Percentiles rank a stretch among this genome's conserved stretches.
phyloP scores from a whole-genome alignment of 768 basidiomycete genomes.

The Rhodotorula graminis region DNA sequence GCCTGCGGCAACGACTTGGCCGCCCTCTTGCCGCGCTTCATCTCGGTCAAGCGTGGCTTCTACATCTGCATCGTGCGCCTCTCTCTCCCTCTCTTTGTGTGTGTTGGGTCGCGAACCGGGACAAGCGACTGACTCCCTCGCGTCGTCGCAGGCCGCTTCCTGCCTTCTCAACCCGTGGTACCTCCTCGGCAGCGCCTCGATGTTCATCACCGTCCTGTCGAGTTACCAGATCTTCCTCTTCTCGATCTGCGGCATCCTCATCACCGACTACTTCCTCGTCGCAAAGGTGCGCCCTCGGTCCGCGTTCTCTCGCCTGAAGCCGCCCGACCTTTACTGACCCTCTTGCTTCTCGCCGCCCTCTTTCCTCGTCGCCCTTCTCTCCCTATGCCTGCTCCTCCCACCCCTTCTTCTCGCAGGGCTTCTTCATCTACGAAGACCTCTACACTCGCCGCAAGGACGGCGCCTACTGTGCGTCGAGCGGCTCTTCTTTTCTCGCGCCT shows the following conservation, averaged over 20 bases:
- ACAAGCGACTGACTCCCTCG: too few relatives aligned
- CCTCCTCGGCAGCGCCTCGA: constrained; percentile 38
- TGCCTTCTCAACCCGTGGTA: constrained; percentile 26
- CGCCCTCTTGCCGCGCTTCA: constrained; percentile 37
- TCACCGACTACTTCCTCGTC: constrained; percentile 42
- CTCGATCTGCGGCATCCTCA: constrained; percentile 38
- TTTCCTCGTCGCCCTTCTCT: too few relatives aligned
- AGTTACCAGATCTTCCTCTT: constrained; percentile 27
- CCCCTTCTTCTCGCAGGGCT: constrained; percentile 25
- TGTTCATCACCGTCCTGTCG: constrained; percentile 40
- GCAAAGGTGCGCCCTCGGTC: not conserved
- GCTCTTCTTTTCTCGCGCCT: too few relatives aligned
- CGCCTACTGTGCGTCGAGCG: constrained; percentile 8
- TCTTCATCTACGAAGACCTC: constrained; percentile 8
- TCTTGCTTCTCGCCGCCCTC: too few relatives aligned
- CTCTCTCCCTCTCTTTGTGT: not conserved
- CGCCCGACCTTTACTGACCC: too few relatives aligned
- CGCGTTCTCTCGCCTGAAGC: too few relatives aligned
- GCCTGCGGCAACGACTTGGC: constrained; percentile 44
- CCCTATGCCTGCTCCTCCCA: too few relatives aligned
- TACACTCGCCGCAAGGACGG: constrained; percentile 1
- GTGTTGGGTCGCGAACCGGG: too few relatives aligned
- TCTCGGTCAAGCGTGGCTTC: constrained; percentile 42
- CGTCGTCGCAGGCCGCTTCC: not conserved
- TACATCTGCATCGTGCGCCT: constrained; percentile 27